Evolutionary conservation across 2,329 filamentous ascomycete species (phyloP).

Genomic region (Nemania diffusa): DNA sequence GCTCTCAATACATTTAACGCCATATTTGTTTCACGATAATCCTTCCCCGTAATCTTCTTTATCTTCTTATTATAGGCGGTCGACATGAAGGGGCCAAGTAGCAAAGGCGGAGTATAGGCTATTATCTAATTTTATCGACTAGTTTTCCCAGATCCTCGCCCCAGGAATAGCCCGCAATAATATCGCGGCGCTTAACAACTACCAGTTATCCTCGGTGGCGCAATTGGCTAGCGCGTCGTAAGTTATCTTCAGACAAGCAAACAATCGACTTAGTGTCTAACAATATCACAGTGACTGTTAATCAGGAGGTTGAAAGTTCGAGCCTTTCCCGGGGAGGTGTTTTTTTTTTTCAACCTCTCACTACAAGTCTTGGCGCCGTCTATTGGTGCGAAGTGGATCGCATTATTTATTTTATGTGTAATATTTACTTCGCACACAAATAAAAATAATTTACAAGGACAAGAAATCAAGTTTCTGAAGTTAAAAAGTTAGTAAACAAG

Average conservation of each 20-base stretch:
- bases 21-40: not conserved
- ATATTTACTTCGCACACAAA: too few relatives aligned
- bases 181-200: not conserved
- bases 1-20: not conserved
- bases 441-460: too few relatives aligned
- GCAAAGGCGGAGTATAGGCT: not conserved
- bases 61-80: not conserved
- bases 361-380: too few relatives aligned
- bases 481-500: too few relatives aligned
- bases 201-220: not conserved
- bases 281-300: not conserved
- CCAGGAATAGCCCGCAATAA: not conserved
- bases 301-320: constrained; percentile 7
- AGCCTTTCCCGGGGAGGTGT: not conserved
- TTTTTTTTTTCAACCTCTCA: not conserved
- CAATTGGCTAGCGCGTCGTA: constrained; percentile 7
- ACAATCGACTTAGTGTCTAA: not conserved
- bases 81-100: not conserved
- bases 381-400: too few relatives aligned
- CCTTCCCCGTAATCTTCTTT: not conserved
- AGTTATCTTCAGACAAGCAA: not conserved
- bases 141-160: not conserved
- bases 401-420: too few relatives aligned
- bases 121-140: not conserved
- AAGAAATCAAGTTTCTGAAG: too few relatives aligned